phyloP scores from a whole-genome alignment of 2,329 filamentous ascomycete genomes.

The Orbilia ellipsospora region DNA sequence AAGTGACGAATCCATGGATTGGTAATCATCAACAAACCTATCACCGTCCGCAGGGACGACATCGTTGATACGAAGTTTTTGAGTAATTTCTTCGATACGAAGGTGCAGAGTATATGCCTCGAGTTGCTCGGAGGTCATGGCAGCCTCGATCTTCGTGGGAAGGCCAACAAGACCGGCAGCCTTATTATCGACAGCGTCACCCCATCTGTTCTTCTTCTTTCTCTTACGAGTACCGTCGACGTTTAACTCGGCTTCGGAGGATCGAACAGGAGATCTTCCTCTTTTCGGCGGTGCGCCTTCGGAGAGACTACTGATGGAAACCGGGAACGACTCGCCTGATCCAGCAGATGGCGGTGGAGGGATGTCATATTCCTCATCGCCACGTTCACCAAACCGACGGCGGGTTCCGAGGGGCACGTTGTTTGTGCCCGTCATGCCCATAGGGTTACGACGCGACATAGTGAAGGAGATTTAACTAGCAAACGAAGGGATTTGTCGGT shows the following conservation, averaged over 20 bases:
- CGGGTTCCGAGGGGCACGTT: conserved; percentile 92
- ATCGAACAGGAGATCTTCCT: conserved; percentile 86
- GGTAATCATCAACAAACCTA: conserved; percentile 72
- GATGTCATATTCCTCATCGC: conserved; percentile 63
- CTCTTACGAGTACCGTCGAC: conserved; percentile 84
- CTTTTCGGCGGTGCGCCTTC: conserved; percentile 74
- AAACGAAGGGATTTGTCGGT: not conserved
- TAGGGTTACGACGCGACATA: conserved; percentile 53
- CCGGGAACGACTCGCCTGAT: conserved; percentile 55
- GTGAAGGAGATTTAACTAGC: conserved; percentile 4
- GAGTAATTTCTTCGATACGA: conserved; percentile 98
- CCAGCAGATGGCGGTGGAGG: conserved; percentile 60
- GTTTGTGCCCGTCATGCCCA: conserved; percentile 94
- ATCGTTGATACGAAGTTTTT: conserved; percentile 99
- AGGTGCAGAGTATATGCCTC: conserved; percentile 96
- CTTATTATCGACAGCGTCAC: conserved; percentile 97
- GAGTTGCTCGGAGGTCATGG: conserved; percentile 98
- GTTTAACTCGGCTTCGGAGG: conserved; percentile 64
- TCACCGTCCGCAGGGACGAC: conserved; percentile 97
- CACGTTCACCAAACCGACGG: conserved; percentile 75
- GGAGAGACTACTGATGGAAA: conserved; percentile 51
- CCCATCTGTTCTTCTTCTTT: conserved; percentile 99
- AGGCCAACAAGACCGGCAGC: conserved; percentile 97
- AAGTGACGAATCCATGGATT: not conserved
- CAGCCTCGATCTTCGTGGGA: conserved; percentile 92